Conservation (phyloP, 192 early-diverging fungal genomes). For the Allomyces arbusculus region DNA sequence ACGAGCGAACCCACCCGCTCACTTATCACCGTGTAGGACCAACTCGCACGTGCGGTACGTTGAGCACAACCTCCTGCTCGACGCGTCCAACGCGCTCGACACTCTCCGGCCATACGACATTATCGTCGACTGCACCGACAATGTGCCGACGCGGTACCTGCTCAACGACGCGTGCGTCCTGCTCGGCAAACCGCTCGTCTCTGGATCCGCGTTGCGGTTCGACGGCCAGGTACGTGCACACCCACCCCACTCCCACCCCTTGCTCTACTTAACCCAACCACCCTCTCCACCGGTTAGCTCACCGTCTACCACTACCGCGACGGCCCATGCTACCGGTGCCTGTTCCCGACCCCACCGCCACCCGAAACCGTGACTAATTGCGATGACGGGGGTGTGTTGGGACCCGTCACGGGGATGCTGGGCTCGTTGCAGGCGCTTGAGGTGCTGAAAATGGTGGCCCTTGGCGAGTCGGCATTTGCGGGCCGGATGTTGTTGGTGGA, state of each 20-base stretch:
- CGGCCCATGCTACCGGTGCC: slow-evolving; percentile 90
- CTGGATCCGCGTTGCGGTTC: slow-evolving; percentile 68
- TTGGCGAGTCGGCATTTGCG: neutral
- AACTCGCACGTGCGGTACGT: slow-evolving; percentile 41
- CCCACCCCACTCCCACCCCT: too few species aligned
- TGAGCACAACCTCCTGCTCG: slow-evolving; percentile 49
- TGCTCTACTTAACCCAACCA: neutral
- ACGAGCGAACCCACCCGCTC: too few species aligned
- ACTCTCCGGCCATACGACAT: slow-evolving; percentile 55
- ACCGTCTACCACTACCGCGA: slow-evolving; percentile 78
- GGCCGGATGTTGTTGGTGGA: slow-evolving; percentile 55
- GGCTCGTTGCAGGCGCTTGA: slow-evolving; percentile 83
- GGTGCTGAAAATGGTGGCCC: slow-evolving; percentile 55
- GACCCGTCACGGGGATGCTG: slow-evolving; percentile 78
- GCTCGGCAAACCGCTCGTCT: slow-evolving; percentile 57
- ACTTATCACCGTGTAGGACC: slow-evolving; percentile 21
- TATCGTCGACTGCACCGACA: slow-evolving; percentile 81
- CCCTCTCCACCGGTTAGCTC: slow-evolving; percentile 19
- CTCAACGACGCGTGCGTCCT: slow-evolving; percentile 86
- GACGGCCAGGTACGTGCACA: slow-evolving; percentile 51
- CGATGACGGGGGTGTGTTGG: slow-evolving; percentile 78
- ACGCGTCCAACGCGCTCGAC: slow-evolving; percentile 59
- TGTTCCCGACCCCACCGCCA: slow-evolving; percentile 84
- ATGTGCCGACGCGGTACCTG: slow-evolving; percentile 85
- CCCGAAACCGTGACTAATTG: slow-evolving; percentile 73